These are phyloP conservation scores for Podaxis sp. DNA, from an alignment of 768 basidiomycete genomes.

Conservation along the genomic window DNA sequence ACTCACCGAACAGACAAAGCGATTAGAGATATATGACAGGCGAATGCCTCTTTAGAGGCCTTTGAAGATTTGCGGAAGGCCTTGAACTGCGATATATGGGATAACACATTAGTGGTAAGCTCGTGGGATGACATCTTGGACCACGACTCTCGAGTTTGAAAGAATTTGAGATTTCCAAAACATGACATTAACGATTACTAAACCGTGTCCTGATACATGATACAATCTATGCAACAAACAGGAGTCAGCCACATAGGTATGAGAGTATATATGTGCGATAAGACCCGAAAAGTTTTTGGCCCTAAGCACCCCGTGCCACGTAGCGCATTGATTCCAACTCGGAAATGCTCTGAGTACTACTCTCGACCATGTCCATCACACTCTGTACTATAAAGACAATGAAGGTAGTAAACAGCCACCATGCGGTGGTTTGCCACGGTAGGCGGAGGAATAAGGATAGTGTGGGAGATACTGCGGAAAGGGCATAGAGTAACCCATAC, in stretches of 20 bases:
- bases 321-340: constrained; percentile 54
- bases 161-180: neutral
- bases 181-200: neutral
- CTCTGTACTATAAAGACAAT: constrained; percentile 43
- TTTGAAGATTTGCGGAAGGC: constrained; percentile 2
- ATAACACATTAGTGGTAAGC: neutral
- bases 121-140: neutral
- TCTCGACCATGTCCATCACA: constrained; percentile 38
- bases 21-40: constrained; percentile 4
- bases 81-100: neutral
- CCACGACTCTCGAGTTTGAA: neutral
- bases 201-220: neutral
- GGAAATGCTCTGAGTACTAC: constrained; percentile 41
- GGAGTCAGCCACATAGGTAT: neutral
- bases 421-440: constrained; percentile 48
- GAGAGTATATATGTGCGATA: neutral
- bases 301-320: constrained; percentile 47
- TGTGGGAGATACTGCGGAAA: constrained; percentile 44
- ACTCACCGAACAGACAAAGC: constrained; percentile 8
- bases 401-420: constrained; percentile 45
- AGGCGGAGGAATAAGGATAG: constrained; percentile 42
- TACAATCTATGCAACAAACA: neutral
- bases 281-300: neutral
- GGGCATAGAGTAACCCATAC: constrained; percentile 24
- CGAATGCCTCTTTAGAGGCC: neutral